Evolutionary conservation across 2,329 filamentous ascomycete species (phyloP).

Genomic region (Phialophora macrospora): DNA sequence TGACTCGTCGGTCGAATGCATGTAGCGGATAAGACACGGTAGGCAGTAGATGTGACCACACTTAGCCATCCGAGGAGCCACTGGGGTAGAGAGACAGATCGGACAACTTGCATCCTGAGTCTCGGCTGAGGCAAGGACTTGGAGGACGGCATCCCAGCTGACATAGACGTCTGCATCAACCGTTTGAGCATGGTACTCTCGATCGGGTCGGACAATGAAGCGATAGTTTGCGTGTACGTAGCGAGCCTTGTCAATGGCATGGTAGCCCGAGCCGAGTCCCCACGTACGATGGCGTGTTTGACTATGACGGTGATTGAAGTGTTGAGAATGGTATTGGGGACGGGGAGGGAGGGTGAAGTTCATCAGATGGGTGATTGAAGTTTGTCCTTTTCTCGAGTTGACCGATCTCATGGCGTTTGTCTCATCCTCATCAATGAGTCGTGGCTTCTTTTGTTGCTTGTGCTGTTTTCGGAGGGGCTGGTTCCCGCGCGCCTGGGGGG

Average conservation of each 20-base stretch:
- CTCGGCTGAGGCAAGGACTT: conserved; percentile 86
- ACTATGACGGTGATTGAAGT: conserved; percentile 60
- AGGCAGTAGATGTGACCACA: conserved; percentile 98
- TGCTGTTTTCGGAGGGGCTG: conserved; percentile 82
- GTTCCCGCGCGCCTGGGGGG: conserved; percentile 64
- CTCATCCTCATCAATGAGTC: conserved; percentile 82
- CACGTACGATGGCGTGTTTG: conserved; percentile 76
- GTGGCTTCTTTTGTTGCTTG: conserved; percentile 76
- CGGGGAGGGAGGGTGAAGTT: conserved; percentile 83
- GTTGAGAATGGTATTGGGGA: conserved; percentile 61
- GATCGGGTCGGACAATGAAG: conserved; percentile 86
- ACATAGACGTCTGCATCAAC: conserved; percentile 85
- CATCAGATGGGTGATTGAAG: conserved; percentile 94
- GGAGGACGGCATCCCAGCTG: conserved; percentile 87
- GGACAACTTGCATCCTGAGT: conserved; percentile 89
- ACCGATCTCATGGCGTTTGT: conserved; percentile 67
- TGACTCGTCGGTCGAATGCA: conserved; percentile 81
- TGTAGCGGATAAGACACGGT: conserved; percentile 90
- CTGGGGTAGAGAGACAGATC: conserved; percentile 90
- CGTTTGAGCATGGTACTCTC: conserved; percentile 78
- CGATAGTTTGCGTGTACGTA: conserved; percentile 97
- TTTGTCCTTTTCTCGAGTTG: conserved; percentile 83
- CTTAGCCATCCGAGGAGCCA: conserved; percentile 93
- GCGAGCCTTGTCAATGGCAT: conserved; percentile 87
- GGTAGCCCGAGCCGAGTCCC: conserved; percentile 86